phyloP scores from a whole-genome alignment of 1,139 yeast genomes.

The Lodderomyces margitis region DNA sequence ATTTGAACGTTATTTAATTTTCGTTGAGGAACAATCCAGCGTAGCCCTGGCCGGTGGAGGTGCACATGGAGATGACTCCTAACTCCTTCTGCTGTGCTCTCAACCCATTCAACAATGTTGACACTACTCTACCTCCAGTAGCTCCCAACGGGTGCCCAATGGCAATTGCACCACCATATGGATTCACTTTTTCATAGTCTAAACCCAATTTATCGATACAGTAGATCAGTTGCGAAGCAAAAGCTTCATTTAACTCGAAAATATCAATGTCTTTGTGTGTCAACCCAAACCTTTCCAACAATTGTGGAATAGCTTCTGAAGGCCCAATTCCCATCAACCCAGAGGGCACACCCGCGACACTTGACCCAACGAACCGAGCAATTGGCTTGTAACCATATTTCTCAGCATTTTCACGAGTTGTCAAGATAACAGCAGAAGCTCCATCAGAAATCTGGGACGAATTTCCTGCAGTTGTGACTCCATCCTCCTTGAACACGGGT shows the following conservation, averaged over 20 bases:
- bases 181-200: conserved; percentile 32
- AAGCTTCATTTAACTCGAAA: conserved; percentile 43
- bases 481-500: conserved; percentile 36
- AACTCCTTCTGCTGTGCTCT: conserved; percentile 27
- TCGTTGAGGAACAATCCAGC: conserved; percentile 38
- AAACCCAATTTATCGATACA: conserved; percentile 31
- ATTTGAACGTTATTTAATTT: conserved; percentile 3
- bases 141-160: conserved; percentile 45
- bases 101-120: conserved; percentile 35
- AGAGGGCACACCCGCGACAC: conserved; percentile 37
- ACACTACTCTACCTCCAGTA: conserved; percentile 36
- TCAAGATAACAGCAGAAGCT: conserved; percentile 39
- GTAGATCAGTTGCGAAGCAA: conserved; percentile 39
- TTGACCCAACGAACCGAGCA: conserved; percentile 40
- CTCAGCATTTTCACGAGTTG: conserved; percentile 36
- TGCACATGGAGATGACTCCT: conserved; percentile 43
- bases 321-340: conserved; percentile 43
- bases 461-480: conserved; percentile 43
- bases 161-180: conserved; percentile 45
- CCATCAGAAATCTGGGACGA: conserved; percentile 45
- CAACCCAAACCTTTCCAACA: conserved; percentile 25
- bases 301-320: conserved; percentile 35
- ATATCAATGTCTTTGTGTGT: conserved; percentile 30
- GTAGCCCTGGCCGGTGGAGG: conserved; percentile 44
- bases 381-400: conserved; percentile 33